Evolutionary conservation across 2,329 filamentous ascomycete genomes (phyloP).

Genomic region (Epichloe gansuensis): DNA sequence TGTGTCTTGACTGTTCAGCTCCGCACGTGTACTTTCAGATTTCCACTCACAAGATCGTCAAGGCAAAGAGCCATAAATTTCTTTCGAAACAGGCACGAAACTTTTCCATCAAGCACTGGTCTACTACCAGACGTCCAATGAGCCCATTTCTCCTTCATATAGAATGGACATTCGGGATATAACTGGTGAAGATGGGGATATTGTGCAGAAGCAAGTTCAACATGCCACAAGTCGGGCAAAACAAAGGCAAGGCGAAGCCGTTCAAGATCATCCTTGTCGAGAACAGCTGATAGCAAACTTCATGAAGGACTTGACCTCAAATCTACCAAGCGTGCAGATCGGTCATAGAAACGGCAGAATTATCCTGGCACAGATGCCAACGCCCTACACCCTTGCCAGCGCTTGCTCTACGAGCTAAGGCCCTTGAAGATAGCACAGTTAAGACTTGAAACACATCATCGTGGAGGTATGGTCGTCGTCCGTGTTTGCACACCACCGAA

Average conservation of each 20-base stretch:
- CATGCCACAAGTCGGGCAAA: background rate
- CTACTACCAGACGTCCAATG: background rate
- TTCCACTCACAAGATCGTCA: too few relatives aligned
- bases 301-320: background rate
- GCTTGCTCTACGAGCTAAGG: slow-evolving; percentile 9
- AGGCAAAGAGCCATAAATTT: too few relatives aligned
- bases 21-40: too few relatives aligned
- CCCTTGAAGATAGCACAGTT: slow-evolving; percentile 17
- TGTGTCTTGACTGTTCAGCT: too few relatives aligned
- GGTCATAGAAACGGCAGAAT: too few relatives aligned
- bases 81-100: too few relatives aligned
- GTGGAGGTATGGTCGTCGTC: slow-evolving; percentile 10
- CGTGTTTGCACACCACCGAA: slow-evolving; percentile 11
- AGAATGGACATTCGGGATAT: background rate
- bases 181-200: background rate
- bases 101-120: too few relatives aligned
- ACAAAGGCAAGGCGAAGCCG: background rate
- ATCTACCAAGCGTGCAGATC: too few relatives aligned
- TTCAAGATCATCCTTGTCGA: background rate
- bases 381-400: slow-evolving; percentile 6
- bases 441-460: slow-evolving; percentile 19
- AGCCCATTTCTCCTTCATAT: slow-evolving; percentile 8
- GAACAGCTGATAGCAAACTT: background rate
- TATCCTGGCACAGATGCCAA: background rate
- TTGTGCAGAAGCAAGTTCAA: background rate